A percentile compares a stretch with the other conserved stretches of the same genome.
These are phyloP conservation scores for Tolypocladium cylindrosporum DNA, from an alignment of 2,329 filamentous ascomycete genomes.

Conservation along the genomic window DNA sequence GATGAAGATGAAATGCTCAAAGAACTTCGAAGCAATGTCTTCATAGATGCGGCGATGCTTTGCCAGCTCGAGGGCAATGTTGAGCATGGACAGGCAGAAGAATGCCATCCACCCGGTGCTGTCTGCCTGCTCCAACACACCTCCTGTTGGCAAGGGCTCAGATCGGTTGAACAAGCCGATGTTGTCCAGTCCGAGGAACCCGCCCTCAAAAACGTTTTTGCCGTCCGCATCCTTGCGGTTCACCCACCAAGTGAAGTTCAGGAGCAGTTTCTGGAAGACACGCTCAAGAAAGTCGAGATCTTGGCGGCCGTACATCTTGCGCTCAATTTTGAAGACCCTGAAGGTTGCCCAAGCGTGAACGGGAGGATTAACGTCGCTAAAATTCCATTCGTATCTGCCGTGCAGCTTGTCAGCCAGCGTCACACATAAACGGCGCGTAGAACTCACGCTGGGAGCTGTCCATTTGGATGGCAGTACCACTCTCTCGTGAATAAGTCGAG, in stretches of 20 bases:
- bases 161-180: conserved; percentile 97
- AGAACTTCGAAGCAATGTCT: conserved; percentile 96
- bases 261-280: conserved; percentile 87
- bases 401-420: conserved; percentile 6
- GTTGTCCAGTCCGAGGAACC: conserved; percentile 91
- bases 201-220: conserved; percentile 96
- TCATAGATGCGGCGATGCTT: conserved; percentile 94
- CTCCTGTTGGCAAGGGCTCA: conserved; percentile 86
- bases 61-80: conserved; percentile 88
- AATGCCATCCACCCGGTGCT: conserved; percentile 99
- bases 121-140: conserved; percentile 90
- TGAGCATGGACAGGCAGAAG: conserved; percentile 92
- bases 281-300: conserved; percentile 93
- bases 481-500: conserved; percentile 91
- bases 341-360: conserved; percentile 96
- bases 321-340: conserved; percentile 94
- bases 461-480: conserved; percentile 98
- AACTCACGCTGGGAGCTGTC: conserved; percentile 75
- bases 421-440: background rate
- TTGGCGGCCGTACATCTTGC: conserved; percentile 91
- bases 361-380: conserved; percentile 91
- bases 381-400: conserved; percentile 79
- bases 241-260: conserved; percentile 99
- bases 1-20: conserved; percentile 97
- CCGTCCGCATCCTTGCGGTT: conserved; percentile 91